phyloP scores from a whole-genome alignment of 2,329 filamentous ascomycete species.

The Diaporthe australafricana region DNA sequence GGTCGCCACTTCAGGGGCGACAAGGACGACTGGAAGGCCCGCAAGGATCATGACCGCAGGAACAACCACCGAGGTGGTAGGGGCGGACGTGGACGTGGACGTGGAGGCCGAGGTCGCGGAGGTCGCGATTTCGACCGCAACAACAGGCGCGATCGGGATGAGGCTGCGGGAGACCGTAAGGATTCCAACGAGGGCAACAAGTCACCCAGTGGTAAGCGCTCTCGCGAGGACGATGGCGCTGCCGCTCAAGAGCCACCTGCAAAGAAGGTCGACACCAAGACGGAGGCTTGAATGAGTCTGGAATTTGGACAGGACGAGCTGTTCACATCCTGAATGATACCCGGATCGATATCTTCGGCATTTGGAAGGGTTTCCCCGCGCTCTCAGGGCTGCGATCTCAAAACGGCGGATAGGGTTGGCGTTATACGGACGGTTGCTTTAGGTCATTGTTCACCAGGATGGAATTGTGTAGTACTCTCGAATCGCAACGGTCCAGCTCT shows the following conservation, averaged over 20 bases:
- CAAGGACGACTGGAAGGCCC: slow-evolving; percentile 72
- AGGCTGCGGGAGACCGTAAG: slow-evolving; percentile 44
- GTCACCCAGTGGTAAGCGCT: slow-evolving; percentile 63
- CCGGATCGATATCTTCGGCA: slow-evolving; percentile 34
- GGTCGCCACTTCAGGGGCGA: slow-evolving; percentile 55
- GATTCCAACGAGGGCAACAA: slow-evolving; percentile 46
- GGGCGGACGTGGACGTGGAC: slow-evolving; percentile 53
- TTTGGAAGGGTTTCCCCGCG: slow-evolving; percentile 31
- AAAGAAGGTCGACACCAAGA: slow-evolving; percentile 72
- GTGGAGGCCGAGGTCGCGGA: slow-evolving; percentile 54
- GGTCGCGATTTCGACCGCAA: slow-evolving; percentile 56
- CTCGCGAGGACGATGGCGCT: slow-evolving; percentile 63
- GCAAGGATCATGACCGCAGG: slow-evolving; percentile 71
- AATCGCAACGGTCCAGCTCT: background rate
- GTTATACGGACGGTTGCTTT: slow-evolving; percentile 34
- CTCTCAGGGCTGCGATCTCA: slow-evolving; percentile 4
- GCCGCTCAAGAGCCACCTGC: slow-evolving; percentile 58
- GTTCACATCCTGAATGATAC: slow-evolving; percentile 34
- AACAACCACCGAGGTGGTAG: slow-evolving; percentile 65
- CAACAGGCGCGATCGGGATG: slow-evolving; percentile 50
- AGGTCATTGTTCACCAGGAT: slow-evolving; percentile 17
- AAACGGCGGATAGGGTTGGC: slow-evolving; percentile 29
- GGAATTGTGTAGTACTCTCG: background rate
- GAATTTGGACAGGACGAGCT: slow-evolving; percentile 23
- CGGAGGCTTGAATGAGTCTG: slow-evolving; percentile 40